Percentiles rank a stretch among this genome's conserved stretches.
These are phyloP conservation scores for Aspergillus oerlinghausenensis DNA, from an alignment of 2,329 filamentous ascomycete species.

Conservation along the genomic window DNA sequence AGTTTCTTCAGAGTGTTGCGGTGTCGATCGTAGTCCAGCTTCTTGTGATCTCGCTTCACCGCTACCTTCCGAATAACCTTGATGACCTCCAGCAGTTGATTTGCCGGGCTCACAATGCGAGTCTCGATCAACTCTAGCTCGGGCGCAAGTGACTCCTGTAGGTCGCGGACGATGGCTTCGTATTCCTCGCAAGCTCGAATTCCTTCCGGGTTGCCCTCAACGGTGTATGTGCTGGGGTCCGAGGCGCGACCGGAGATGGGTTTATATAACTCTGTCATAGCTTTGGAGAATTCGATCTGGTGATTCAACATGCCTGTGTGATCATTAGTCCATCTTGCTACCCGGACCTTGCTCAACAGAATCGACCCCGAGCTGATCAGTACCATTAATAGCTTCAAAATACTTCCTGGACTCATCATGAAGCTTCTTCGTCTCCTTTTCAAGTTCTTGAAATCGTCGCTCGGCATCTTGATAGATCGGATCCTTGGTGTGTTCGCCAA, in stretches of 20 bases:
- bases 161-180: constrained; percentile 80
- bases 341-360: neutral
- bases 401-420: constrained; percentile 98
- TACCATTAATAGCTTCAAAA: constrained; percentile 90
- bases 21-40: constrained; percentile 91
- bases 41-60: constrained; percentile 91
- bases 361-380: constrained; percentile 6
- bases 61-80: constrained; percentile 89
- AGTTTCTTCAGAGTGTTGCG: constrained; percentile 81
- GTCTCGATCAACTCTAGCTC: constrained; percentile 97
- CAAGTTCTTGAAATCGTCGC: constrained; percentile 86
- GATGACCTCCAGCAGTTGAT: constrained; percentile 90
- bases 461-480: constrained; percentile 92
- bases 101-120: constrained; percentile 83
- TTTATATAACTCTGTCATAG: constrained; percentile 95
- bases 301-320: constrained; percentile 77
- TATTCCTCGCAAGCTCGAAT: constrained; percentile 97
- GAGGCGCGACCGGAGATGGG: constrained; percentile 95
- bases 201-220: constrained; percentile 85
- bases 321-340: constrained; percentile 1
- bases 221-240: constrained; percentile 76
- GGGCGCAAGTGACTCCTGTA: constrained; percentile 81
- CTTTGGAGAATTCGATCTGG: constrained; percentile 97
- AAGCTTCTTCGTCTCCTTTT: constrained; percentile 91
- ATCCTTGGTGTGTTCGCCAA: constrained; percentile 94